These are phyloP conservation scores for Hymenochaete sp. DNA, from an alignment of 1,284 basidiomycete genomes.

Conservation along the genomic window DNA sequence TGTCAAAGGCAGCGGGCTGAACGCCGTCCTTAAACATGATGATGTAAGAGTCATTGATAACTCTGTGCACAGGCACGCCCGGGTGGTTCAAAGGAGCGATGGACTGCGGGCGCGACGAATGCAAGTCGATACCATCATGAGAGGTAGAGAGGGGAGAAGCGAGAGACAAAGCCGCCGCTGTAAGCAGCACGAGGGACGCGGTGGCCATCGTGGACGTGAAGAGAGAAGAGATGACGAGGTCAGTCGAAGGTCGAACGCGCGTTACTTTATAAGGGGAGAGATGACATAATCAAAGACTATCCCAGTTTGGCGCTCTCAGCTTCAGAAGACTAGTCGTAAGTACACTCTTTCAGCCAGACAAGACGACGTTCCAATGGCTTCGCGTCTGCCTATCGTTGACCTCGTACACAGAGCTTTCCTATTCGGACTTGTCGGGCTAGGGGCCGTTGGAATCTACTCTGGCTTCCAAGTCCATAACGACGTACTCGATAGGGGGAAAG, in stretches of 20 bases:
- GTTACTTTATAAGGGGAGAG: neutral
- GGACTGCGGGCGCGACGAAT: conserved; percentile 36
- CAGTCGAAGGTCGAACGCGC: too few relatives aligned
- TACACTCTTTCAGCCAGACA: neutral
- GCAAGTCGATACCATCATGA: conserved; percentile 31
- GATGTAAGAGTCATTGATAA: conserved; percentile 84
- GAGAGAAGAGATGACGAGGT: conserved; percentile 9
- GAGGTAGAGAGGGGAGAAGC: conserved; percentile 62
- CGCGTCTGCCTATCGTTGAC: conserved; percentile 11
- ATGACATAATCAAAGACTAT: neutral
- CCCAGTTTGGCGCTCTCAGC: conserved; percentile 1
- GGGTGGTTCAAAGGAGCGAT: conserved; percentile 48
- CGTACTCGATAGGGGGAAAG: conserved; percentile 12
- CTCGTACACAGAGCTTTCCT: conserved; percentile 10
- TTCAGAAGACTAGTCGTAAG: too few relatives aligned
- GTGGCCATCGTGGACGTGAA: conserved; percentile 32
- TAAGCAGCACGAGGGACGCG: conserved; percentile 33
- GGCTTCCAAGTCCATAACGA: conserved; percentile 13
- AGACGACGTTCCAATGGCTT: conserved; percentile 3
- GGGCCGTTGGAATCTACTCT: conserved; percentile 6
- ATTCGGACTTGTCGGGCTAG: conserved; percentile 15
- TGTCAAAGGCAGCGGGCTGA: conserved; percentile 46
- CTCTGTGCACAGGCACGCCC: conserved; percentile 44
- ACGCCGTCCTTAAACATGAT: conserved; percentile 76
- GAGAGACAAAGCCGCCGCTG: conserved; percentile 31